Evolutionary conservation across 805 yeast genomes (phyloP).

Genomic region (Saccharomycopsis sp.): DNA sequence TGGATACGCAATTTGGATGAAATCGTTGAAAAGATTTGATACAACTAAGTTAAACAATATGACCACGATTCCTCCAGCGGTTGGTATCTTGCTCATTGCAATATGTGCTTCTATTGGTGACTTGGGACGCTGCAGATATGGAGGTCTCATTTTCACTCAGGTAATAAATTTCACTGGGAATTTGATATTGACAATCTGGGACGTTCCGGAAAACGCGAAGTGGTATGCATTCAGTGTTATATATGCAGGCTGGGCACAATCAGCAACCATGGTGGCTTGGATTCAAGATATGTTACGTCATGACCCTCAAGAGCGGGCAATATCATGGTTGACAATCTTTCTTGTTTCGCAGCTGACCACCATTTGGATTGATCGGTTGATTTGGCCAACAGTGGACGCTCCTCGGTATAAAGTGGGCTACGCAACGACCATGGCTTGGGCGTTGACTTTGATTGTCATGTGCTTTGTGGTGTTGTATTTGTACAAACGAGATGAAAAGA

Average conservation of each 20-base stretch:
- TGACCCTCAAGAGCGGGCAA: slow-evolving; percentile 46
- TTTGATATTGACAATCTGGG: slow-evolving; percentile 48
- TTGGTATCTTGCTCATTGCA: slow-evolving; percentile 37
- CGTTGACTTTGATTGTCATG: slow-evolving; percentile 40
- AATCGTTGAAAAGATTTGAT: slow-evolving; percentile 33
- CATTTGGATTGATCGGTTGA: slow-evolving; percentile 45
- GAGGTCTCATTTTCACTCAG: slow-evolving; percentile 46
- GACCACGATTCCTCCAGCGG: slow-evolving; percentile 48
- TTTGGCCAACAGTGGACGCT: slow-evolving; percentile 48
- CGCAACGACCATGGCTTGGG: slow-evolving; percentile 43
- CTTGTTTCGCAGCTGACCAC: slow-evolving; percentile 46
- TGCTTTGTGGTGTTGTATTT: slow-evolving; percentile 45
- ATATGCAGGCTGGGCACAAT: slow-evolving; percentile 55
- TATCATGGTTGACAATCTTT: slow-evolving; percentile 46
- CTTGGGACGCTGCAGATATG: slow-evolving; percentile 45
- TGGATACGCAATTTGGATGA: slow-evolving; percentile 47
- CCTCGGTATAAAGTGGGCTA: slow-evolving; percentile 52
- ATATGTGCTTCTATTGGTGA: slow-evolving; percentile 35
- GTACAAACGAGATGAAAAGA: slow-evolving; percentile 47
- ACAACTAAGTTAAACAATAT: slow-evolving; percentile 40
- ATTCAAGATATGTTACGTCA: slow-evolving; percentile 50
- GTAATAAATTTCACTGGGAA: slow-evolving; percentile 46
- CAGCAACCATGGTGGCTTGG: slow-evolving; percentile 56
- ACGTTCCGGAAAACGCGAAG: slow-evolving; percentile 45
- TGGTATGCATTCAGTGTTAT: slow-evolving; percentile 56